Evolutionary conservation across 2,329 filamentous ascomycete species (phyloP), one percentile per base, ranked within the genome.

Genomic region (Microcyclosporella mali): DNA sequence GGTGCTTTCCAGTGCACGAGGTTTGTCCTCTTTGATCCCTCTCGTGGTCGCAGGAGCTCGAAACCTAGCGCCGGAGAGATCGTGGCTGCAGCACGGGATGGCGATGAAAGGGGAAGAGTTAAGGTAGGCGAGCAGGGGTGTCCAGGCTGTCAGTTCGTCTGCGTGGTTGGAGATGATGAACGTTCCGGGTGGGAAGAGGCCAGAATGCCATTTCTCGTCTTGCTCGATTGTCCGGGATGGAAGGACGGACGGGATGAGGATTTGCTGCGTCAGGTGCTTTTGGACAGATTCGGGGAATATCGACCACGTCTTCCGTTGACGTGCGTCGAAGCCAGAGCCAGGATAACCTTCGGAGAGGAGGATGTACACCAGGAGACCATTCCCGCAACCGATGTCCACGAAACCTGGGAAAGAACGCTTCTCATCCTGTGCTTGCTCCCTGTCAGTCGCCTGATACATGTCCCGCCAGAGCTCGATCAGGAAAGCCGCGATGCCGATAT

Each of bases 121-220:
- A 1, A 88, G 69, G 6, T 79, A 78, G 1, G 87, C 89, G 31
- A 98, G 77, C 14, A 97, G 75, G 0, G 92, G 92, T 0, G 92
- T 97, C 92, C 92, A 98, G 0, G 87, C 80, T 0, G 92, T 98
- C 11, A 98, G 75, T 67, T 98, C 89, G 61, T 98, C 92, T 9
- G 90, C 90, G 63, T 98, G 92, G 60, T 98, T 98, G 37, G 88
- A 94, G 50, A 98, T 84, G 56, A 98, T 88, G 65, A 98, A 98
- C 0, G 88, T 94, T 19, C 80, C 79, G 12, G 65, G 62, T 0
- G 36, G 4, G 58, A 97, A 95, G 8, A 72, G 58, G 28, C 90
- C 92, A 49, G 71, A 60, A 52, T 78, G 74, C 48, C 50, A 56
- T 16, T 17, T 27, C 8, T 28, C 39, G 7, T 53, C 40, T 32